Evolutionary conservation across 2,329 filamentous ascomycete genomes (phyloP).

Genomic region (Hymenoscyphus albidus): DNA sequence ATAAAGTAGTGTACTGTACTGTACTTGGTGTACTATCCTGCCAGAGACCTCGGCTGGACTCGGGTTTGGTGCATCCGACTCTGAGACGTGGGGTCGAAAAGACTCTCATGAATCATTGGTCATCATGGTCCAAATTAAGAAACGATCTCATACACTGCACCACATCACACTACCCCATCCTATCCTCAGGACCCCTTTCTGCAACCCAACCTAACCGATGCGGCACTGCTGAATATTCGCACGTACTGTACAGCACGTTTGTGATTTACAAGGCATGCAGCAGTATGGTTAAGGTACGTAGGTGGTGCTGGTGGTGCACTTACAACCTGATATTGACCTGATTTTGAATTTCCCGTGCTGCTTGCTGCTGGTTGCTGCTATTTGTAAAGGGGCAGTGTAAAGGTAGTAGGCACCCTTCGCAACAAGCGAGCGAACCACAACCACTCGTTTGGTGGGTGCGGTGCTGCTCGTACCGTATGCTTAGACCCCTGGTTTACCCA

Average conservation of each 20-base stretch:
- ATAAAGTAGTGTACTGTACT: too few species aligned
- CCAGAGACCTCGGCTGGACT: not conserved
- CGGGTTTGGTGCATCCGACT: not conserved
- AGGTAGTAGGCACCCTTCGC: too few species aligned
- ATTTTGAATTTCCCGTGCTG: too few species aligned
- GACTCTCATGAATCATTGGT: not conserved
- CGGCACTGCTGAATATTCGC: not conserved
- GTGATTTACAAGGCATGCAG: not conserved
- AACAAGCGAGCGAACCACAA: too few species aligned
- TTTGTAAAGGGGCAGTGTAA: too few species aligned
- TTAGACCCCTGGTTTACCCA: too few species aligned
- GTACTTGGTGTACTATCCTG: not conserved
- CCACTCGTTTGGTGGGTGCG: too few species aligned
- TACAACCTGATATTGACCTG: too few species aligned
- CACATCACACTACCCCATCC: not conserved
- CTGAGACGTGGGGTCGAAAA: conserved; percentile 2
- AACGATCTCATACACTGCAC: not conserved
- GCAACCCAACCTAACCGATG: not conserved
- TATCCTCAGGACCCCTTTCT: not conserved
- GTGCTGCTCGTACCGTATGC: too few species aligned
- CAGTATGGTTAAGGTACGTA: too few species aligned
- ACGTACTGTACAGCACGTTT: not conserved
- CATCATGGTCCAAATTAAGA: not conserved
- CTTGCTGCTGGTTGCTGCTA: too few species aligned
- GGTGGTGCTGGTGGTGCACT: too few species aligned